A percentile compares a stretch with the other conserved stretches of the same genome.
Evolutionary conservation across 345 rosid species (phyloP).

Genomic region (Murraya paniculata): DNA sequence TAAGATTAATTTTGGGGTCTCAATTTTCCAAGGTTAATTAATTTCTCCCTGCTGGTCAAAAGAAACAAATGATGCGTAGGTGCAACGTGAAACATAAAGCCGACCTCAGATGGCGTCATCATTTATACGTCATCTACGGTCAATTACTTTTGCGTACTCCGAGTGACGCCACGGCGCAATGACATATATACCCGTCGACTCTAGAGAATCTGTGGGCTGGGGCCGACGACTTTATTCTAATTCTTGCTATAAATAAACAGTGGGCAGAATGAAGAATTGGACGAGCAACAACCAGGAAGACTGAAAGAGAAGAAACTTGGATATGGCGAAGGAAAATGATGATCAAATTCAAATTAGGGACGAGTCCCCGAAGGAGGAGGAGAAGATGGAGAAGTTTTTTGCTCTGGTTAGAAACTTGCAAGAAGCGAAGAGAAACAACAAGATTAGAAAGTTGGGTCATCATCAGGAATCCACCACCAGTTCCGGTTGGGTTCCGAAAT

Average conservation of each 20-base stretch:
- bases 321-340: slow-evolving; percentile 17
- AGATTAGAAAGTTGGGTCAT: background rate
- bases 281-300: too few species aligned
- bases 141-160: background rate
- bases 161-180: background rate
- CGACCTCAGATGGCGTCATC: background rate
- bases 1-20: too few species aligned
- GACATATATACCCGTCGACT: background rate
- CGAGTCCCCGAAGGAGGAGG: slow-evolving; percentile 8
- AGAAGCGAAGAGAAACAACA: slow-evolving; percentile 10
- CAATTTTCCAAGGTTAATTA: too few species aligned
- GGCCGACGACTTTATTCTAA: too few species aligned
- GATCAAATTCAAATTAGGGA: background rate
- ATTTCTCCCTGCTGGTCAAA: too few species aligned
- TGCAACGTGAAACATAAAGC: background rate
- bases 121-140: background rate
- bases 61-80: too few species aligned
- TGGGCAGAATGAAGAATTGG: too few species aligned
- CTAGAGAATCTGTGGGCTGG: too few species aligned
- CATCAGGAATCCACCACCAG: background rate
- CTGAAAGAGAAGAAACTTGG: background rate
- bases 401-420: slow-evolving; percentile 21
- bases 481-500: slow-evolving; percentile 33
- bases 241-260: too few species aligned
- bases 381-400: slow-evolving; percentile 32